Base-by-base conservation (phyloP, 257 asterid species). In the Primulina huaijiensis region DNA sequence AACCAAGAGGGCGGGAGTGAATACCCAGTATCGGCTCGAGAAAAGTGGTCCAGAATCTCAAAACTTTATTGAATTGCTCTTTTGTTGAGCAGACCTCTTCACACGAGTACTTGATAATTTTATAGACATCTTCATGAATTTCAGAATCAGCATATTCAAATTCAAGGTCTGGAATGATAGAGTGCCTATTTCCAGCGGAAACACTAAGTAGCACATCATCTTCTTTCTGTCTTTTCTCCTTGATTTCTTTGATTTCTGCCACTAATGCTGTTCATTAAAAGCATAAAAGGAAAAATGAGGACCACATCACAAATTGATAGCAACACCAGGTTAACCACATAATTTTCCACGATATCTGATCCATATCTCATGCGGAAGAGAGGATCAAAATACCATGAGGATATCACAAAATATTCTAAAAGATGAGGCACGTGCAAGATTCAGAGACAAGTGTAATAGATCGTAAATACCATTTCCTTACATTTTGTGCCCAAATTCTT, bases 81-180 rank as follows among this genome's bases (percentile, higher is more conserved):
- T 95, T 88, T 10, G 92, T 85, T 46, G 99, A 84, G 86, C 97
- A 95, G 76, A 95, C 84, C 86, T 95, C 99, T 74, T 95, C 95
- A 74, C 96, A 89, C 2, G 99, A 95, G 80, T 92, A 92, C 76
- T 84, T 84, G 64, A 95, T 84, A 72, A 95, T 90, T 80, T 86
- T 88, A 77, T 84, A 89, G 77, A 95, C 70, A 77, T 89, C 98
- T 74, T 92, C 97, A 71, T 95, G 96, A 79, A 92, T 79, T 72
- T 88, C 95, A 70, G 76, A 27, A 82, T 95, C 96, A 55, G 82
- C 50, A 80, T 85, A 92, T 71, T 88, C 96, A 76, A 82, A 95
- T 76, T 88, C 95, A 75, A 95, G 83, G 84, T 95, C 80, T 12
- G 98, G 90, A 72, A 60, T 68, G 73, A 89, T 75, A 69, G 89